Conservation (phyloP, 2,329 filamentous ascomycete genomes). For the Ustulina deusta region DNA sequence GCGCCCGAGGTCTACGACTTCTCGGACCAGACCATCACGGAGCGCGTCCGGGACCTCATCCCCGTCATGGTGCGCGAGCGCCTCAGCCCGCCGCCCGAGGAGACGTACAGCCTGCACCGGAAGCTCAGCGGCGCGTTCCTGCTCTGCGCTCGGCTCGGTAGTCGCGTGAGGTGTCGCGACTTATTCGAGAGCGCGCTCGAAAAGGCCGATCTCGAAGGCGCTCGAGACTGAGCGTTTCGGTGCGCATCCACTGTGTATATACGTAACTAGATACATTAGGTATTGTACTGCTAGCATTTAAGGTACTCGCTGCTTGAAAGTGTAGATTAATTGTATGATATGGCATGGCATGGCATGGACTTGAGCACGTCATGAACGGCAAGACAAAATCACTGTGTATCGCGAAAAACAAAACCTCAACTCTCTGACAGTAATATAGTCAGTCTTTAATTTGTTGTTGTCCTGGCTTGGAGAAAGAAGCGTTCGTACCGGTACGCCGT, state of each 20-base stretch:
- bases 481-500: neutral
- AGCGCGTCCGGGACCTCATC: constrained; percentile 87
- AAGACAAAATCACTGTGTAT: constrained; percentile 2
- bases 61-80: constrained; percentile 93
- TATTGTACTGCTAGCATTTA: constrained; percentile 25
- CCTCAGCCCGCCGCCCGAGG: constrained; percentile 90
- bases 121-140: constrained; percentile 96
- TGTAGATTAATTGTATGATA: constrained; percentile 32
- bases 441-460: constrained; percentile 7
- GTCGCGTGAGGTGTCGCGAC: constrained; percentile 81
- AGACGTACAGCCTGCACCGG: constrained; percentile 95
- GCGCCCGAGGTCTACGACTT: constrained; percentile 93
- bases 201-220: constrained; percentile 49
- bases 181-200: constrained; percentile 75
- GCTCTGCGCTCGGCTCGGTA: constrained; percentile 87
- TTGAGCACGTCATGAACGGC: constrained; percentile 7
- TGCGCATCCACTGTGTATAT: constrained; percentile 19
- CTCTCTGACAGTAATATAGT: constrained; percentile 17
- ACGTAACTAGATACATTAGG: neutral
- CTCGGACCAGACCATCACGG: constrained; percentile 92
- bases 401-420: constrained; percentile 14
- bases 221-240: constrained; percentile 31
- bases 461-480: neutral
- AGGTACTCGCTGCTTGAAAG: constrained; percentile 11
- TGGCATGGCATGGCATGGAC: neutral